phyloP scores from a whole-genome alignment of 305 asterid species.

The Solanum hybrid region DNA sequence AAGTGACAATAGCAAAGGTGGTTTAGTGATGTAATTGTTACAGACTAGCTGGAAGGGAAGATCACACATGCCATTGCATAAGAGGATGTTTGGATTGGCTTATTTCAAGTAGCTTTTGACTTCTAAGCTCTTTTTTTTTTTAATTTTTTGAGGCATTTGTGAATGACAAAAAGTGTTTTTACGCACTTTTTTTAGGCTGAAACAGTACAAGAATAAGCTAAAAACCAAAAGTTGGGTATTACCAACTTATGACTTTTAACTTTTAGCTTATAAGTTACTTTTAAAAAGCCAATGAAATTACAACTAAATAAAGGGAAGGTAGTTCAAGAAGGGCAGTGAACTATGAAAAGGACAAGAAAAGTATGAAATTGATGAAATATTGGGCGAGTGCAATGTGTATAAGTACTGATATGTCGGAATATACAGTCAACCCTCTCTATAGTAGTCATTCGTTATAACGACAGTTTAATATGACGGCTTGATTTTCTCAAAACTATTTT shows the following conservation, averaged over 20 bases:
- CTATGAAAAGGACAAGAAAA: neutral
- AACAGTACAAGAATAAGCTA: neutral
- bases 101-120: neutral
- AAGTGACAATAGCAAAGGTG: neutral
- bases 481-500: neutral
- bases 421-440: neutral
- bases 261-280: neutral
- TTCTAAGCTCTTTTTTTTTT: too few relatives aligned
- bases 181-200: neutral
- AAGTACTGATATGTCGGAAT: neutral
- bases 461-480: neutral
- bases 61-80: neutral
- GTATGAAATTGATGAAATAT: neutral
- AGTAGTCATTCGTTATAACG: neutral
- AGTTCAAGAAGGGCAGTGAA: neutral
- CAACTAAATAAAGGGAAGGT: neutral
- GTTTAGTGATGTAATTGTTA: neutral
- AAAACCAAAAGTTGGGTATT: neutral
- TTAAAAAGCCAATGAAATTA: neutral
- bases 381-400: neutral
- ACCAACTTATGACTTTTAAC: neutral
- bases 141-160: neutral
- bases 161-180: neutral
- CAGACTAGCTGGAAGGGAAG: neutral
- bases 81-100: neutral